phyloP scores from a whole-genome alignment of 2,329 filamentous ascomycete genomes.

The Apiospora marii region DNA sequence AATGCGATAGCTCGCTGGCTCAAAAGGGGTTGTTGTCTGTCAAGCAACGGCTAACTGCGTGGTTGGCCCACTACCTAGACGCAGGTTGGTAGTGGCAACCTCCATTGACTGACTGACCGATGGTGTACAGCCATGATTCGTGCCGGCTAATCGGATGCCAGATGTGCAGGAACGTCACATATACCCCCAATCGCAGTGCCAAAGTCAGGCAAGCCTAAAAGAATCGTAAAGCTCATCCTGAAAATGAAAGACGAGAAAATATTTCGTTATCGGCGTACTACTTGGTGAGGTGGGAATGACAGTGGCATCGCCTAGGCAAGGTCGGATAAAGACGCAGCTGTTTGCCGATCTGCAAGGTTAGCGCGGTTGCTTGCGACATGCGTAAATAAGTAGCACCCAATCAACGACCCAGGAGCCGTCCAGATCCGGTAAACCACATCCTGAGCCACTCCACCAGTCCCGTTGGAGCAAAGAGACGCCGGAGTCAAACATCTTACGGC shows the following conservation, averaged over 20 bases:
- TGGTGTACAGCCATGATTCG: background rate
- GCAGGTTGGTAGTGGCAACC: no score
- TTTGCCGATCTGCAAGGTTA: background rate
- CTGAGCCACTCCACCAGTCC: background rate
- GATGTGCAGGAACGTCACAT: background rate
- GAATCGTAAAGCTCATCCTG: background rate
- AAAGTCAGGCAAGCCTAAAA: background rate
- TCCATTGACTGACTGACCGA: background rate
- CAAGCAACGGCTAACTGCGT: no score
- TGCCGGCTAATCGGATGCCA: no score
- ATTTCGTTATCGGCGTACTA: background rate
- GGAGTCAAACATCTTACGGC: background rate
- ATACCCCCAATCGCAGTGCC: background rate
- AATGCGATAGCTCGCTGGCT: background rate
- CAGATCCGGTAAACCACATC: background rate
- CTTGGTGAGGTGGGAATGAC: background rate
- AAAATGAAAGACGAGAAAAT: background rate
- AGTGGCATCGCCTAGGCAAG: background rate
- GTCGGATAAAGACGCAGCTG: background rate
- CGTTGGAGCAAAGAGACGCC: background rate
- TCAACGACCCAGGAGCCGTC: background rate
- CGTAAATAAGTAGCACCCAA: constrained; percentile 1
- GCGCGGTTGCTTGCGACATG: background rate
- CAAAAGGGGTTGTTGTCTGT: no score
- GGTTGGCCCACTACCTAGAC: no score